phyloP scores from a whole-genome alignment of 345 rosid species.

The Acer campestre region DNA sequence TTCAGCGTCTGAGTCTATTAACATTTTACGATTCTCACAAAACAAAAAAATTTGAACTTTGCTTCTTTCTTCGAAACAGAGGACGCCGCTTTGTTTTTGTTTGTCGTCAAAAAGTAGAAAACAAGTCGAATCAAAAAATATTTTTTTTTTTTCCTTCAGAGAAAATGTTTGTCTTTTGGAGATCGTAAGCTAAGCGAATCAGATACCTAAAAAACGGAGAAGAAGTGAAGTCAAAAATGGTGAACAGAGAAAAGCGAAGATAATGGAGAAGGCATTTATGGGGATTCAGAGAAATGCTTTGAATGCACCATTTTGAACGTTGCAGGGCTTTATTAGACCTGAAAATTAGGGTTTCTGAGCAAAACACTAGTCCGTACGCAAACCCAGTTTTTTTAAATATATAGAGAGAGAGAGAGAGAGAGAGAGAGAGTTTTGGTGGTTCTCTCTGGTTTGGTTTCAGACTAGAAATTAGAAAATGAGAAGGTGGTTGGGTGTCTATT shows the following conservation, averaged over 20 bases:
- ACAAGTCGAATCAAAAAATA: background rate
- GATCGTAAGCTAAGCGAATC: slow-evolving; percentile 5
- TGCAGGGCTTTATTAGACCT: slow-evolving; percentile 27
- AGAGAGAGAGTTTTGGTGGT: background rate
- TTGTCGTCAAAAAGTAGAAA: slow-evolving; percentile 6
- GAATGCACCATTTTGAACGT: slow-evolving; percentile 23
- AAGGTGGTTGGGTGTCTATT: slow-evolving; percentile 42
- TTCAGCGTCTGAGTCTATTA: slow-evolving; percentile 45
- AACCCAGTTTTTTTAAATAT: background rate
- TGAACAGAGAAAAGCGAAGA: background rate
- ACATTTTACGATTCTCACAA: slow-evolving; percentile 27
- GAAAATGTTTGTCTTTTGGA: background rate
- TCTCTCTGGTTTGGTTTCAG: slow-evolving; percentile 9
- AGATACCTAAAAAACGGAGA: slow-evolving; percentile 11
- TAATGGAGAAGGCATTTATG: slow-evolving; percentile 7
- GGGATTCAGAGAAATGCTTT: slow-evolving; percentile 2
- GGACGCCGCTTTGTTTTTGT: background rate
- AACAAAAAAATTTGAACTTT: background rate
- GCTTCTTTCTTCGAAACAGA: background rate
- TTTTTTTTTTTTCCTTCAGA: too few relatives aligned
- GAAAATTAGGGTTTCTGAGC: slow-evolving; percentile 38
- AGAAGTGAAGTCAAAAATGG: slow-evolving; percentile 14
- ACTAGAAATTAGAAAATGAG: background rate
- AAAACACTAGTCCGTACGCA: slow-evolving; percentile 29
- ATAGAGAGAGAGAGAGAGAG: background rate